Evolutionary conservation across 2,329 filamentous ascomycete genomes (phyloP), one percentile per base, ranked within the genome.

Genomic region (Aspergillus oerlinghausenensis): DNA sequence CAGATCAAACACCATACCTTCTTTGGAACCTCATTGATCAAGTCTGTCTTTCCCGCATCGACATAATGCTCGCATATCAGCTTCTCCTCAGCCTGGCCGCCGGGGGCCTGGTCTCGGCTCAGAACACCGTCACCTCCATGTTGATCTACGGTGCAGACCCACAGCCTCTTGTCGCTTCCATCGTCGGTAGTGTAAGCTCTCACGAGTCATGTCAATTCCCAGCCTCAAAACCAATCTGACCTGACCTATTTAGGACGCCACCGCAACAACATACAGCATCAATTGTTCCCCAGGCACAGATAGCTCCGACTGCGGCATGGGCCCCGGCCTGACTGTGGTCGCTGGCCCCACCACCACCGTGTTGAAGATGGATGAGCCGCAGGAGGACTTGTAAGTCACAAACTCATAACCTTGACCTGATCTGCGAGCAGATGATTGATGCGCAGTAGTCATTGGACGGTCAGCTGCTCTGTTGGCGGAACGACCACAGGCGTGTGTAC

Each of bases 241-340:
- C 52, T 49, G 3, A 11, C 10, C 19, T 45, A 11, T 1, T 19
- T 14, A 70, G 67, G 58, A 65, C 42, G 58, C 62, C 10, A 62
- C 63, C 11, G 66, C 63, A 2, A 68, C 65, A 4, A 68, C 67
- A 1, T 69, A 66, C 49, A 64, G 59, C 35, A 61, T 69, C 43
- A 67, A 64, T 35, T 67, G 67, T 9, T 59, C 63, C 0, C 53
- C 56, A 1, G 62, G 66, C 3, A 66, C 65, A 5, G 60, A 66
- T 49, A 21, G 55, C 49, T 45, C 42, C 3, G 61, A 66, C 17
- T 70, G 68, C 42, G 67, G 67, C 14, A 65, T 70, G 63, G 67
- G 67, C 0, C 63, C 62, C 3, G 68, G 68, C 7, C 35, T 70
- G 17, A 65, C 56, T 4, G 21, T 67, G 25, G 62, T 63, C 35